These are phyloP conservation scores for Periconia digitata DNA, from an alignment of 2,329 filamentous ascomycete species.

Conservation along the genomic window DNA sequence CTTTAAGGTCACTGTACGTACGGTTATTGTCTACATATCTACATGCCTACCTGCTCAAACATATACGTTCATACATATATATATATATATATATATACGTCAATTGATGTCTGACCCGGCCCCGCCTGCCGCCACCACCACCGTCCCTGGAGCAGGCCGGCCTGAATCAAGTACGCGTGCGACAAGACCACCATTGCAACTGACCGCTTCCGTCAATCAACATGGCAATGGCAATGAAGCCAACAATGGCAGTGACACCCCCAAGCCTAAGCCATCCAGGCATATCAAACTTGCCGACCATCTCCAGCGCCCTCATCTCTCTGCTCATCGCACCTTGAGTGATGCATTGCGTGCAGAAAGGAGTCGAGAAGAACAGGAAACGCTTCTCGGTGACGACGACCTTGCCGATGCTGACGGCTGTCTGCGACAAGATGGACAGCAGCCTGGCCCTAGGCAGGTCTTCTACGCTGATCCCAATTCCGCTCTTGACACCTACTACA, in stretches of 20 bases:
- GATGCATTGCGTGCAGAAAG: slow-evolving; percentile 44
- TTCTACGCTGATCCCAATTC: slow-evolving; percentile 59
- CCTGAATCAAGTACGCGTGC: too few relatives aligned
- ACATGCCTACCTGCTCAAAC: too few relatives aligned
- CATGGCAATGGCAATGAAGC: background rate
- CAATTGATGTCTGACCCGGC: too few relatives aligned
- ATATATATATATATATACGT: too few relatives aligned
- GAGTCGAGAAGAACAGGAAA: slow-evolving; percentile 52
- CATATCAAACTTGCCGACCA: slow-evolving; percentile 39
- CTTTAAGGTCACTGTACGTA: too few relatives aligned
- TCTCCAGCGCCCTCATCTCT: slow-evolving; percentile 35
- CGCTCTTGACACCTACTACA: slow-evolving; percentile 72
- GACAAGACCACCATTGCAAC: too few relatives aligned
- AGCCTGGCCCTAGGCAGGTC: slow-evolving; percentile 40
- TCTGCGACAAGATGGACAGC: slow-evolving; percentile 40
- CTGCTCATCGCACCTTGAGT: slow-evolving; percentile 37
- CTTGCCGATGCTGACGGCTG: slow-evolving; percentile 51
- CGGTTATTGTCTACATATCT: too few relatives aligned
- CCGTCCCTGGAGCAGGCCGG: too few relatives aligned
- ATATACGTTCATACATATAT: too few relatives aligned
- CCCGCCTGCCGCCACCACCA: too few relatives aligned
- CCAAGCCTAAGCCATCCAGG: slow-evolving; percentile 12
- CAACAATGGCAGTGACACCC: slow-evolving; percentile 17
- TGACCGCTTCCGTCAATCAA: too few relatives aligned
- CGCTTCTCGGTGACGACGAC: slow-evolving; percentile 48